Conservation (phyloP, 2,329 filamentous ascomycete species). For the Fusarium newnesense region DNA sequence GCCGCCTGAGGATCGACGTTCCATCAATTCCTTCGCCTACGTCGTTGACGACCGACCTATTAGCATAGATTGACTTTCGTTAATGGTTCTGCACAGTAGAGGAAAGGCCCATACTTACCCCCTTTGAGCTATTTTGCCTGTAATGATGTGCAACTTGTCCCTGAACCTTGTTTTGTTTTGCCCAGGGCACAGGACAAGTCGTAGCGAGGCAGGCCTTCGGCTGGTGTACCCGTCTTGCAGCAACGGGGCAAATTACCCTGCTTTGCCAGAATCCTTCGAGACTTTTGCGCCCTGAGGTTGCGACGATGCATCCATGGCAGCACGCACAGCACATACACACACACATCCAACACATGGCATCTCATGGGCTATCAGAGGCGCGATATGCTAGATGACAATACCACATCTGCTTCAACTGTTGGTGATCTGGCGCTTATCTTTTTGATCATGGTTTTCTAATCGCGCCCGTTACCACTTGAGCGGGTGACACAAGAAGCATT, state of each 20-base stretch:
- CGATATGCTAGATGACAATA: constrained; percentile 21
- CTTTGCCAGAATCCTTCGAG: constrained; percentile 26
- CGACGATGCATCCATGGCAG: not conserved
- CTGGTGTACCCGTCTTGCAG: constrained; percentile 20
- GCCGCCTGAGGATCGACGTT: constrained; percentile 19
- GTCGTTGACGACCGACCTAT: not conserved
- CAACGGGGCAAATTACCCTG: constrained; percentile 33
- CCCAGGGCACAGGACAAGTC: constrained; percentile 6
- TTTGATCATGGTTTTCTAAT: constrained; percentile 4
- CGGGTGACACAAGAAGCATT: constrained; percentile 13
- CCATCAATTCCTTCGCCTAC: constrained; percentile 4
- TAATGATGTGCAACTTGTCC: constrained; percentile 14
- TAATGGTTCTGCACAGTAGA: not conserved
- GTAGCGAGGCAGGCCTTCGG: constrained; percentile 20
- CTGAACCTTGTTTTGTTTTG: constrained; percentile 11
- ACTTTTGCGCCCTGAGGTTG: constrained; percentile 21
- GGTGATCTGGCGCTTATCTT: constrained; percentile 16
- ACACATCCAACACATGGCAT: not conserved
- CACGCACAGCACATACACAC: not conserved
- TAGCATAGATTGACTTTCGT: not conserved
- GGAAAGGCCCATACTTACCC: not conserved
- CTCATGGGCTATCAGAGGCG: not conserved
- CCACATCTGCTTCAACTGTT: not conserved
- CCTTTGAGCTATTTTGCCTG: constrained; percentile 21
- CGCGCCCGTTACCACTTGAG: constrained; percentile 3